Evolutionary conservation across 2,329 filamentous ascomycete genomes (phyloP).

Genomic region (Diaporthe sp.): DNA sequence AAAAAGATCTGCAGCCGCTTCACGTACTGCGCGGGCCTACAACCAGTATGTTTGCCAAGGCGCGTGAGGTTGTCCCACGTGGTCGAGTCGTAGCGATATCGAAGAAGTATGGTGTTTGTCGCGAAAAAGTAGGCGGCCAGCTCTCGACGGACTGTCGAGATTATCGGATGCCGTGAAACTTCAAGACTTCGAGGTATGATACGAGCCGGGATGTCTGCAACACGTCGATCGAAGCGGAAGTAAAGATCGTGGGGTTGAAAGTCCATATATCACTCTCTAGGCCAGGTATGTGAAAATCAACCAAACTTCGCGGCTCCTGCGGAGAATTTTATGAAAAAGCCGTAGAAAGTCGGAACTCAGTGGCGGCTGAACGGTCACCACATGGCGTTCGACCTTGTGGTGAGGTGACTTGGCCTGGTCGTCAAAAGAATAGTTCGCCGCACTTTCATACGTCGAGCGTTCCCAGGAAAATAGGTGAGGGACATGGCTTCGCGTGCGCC

Average conservation of each 20-base stretch:
- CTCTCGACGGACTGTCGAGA: not conserved
- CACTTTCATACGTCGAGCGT: not conserved
- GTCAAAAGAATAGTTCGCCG: not conserved
- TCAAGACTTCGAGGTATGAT: not conserved
- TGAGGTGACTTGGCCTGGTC: not conserved
- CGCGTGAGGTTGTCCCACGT: not conserved
- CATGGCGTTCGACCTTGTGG: too few relatives aligned
- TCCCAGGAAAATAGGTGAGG: not conserved
- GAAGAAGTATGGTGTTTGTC: not conserved
- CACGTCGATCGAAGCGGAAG: not conserved
- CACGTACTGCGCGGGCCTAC: not conserved
- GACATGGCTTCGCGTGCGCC: not conserved
- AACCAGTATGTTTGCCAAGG: not conserved
- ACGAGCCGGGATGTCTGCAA: not conserved
- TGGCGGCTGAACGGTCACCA: not conserved
- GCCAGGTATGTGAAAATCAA: not conserved
- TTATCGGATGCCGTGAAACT: not conserved
- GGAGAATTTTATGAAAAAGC: not conserved
- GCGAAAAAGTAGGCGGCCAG: not conserved
- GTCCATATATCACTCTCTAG: not conserved
- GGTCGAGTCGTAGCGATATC: not conserved
- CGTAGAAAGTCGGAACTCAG: not conserved
- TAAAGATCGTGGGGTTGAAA: not conserved
- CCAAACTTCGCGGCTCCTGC: not conserved
- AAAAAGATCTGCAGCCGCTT: not conserved